Percentiles rank a stretch among this genome's conserved stretches.
phyloP scores from a whole-genome alignment of 805 yeast species.

The Wickerhamiella alocasiicola region DNA sequence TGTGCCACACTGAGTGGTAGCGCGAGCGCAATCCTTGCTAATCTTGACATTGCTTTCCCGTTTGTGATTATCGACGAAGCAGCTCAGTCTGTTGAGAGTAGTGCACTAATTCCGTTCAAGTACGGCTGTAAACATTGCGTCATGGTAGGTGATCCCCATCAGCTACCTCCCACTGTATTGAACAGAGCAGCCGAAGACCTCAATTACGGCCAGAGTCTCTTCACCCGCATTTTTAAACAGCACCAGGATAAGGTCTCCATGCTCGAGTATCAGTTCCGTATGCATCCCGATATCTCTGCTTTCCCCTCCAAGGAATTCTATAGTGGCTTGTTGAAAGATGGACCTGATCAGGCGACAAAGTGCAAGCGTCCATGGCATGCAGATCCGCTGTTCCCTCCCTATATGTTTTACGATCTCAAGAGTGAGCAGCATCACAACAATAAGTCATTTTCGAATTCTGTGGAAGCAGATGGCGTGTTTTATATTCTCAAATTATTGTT shows the following conservation, averaged over 20 bases:
- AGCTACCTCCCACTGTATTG: constrained; percentile 90
- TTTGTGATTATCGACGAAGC: constrained; percentile 95
- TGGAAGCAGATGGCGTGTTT: constrained; percentile 63
- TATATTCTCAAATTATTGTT: constrained; percentile 50
- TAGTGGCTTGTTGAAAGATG: constrained; percentile 58
- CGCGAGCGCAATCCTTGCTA: constrained; percentile 75
- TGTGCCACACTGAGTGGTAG: constrained; percentile 91
- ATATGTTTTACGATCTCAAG: constrained; percentile 59
- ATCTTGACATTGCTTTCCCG: constrained; percentile 65
- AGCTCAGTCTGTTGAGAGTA: constrained; percentile 89
- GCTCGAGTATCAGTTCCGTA: constrained; percentile 87
- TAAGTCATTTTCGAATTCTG: constrained; percentile 49
- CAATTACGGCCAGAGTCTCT: constrained; percentile 80
- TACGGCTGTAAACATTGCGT: constrained; percentile 85
- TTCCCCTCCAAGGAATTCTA: constrained; percentile 86
- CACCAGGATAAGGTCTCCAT: constrained; percentile 50
- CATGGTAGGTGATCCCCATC: constrained; percentile 98
- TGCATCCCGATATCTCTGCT: constrained; percentile 84
- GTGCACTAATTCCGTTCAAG: constrained; percentile 80
- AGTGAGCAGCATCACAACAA: not conserved
- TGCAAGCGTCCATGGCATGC: constrained; percentile 70
- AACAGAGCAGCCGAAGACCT: constrained; percentile 74
- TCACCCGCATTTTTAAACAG: constrained; percentile 79
- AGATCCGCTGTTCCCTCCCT: constrained; percentile 48
- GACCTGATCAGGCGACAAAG: constrained; percentile 49